A percentile compares a stretch with the other conserved stretches of the same genome.
Conservation (phyloP, 1,284 basidiomycete species). For the Irpex sp. region DNA sequence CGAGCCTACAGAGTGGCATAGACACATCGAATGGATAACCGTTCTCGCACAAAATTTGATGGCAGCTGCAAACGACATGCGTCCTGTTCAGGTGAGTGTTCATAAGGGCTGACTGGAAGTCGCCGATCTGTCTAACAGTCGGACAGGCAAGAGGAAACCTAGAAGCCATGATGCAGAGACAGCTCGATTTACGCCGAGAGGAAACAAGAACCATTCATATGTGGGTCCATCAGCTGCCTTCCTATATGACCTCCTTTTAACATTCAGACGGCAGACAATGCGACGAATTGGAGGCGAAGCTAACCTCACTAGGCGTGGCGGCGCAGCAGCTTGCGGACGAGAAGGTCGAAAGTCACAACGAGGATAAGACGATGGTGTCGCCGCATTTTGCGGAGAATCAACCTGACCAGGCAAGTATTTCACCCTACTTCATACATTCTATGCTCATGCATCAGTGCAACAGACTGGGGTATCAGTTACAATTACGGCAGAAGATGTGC, state of each 20-base stretch:
- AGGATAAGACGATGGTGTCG: neutral
- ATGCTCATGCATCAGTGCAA: neutral
- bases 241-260: neutral
- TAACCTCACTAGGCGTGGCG: constrained; percentile 47
- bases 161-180: constrained; percentile 73
- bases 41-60: constrained; percentile 76
- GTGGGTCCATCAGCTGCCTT: constrained; percentile 37
- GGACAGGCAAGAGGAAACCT: constrained; percentile 65
- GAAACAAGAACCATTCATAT: constrained; percentile 63
- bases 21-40: constrained; percentile 71
- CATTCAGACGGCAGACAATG: constrained; percentile 51
- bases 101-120: neutral
- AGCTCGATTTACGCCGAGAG: constrained; percentile 63
- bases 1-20: constrained; percentile 63
- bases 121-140: neutral
- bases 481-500: constrained; percentile 39
- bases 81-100: constrained; percentile 66
- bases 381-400: neutral
- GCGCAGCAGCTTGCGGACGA: constrained; percentile 20
- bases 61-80: constrained; percentile 77
- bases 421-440: neutral
- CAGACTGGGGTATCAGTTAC: constrained; percentile 16
- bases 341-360: neutral
- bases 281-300: constrained; percentile 57
- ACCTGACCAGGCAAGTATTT: neutral